Evolutionary conservation across 345 rosid genomes (phyloP).

Genomic region (Adansonia digitata): DNA sequence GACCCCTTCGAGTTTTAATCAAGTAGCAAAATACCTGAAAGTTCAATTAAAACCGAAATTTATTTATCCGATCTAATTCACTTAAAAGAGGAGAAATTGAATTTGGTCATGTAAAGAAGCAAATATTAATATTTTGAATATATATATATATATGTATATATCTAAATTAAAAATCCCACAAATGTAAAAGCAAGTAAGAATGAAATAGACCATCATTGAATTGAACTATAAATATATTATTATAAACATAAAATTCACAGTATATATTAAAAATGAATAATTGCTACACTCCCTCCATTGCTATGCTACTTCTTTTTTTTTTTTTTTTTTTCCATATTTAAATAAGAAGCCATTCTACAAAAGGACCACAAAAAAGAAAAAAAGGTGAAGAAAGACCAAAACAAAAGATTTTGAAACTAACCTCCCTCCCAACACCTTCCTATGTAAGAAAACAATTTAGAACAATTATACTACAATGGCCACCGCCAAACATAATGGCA

Average conservation of each 20-base stretch:
- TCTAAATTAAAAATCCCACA: no score
- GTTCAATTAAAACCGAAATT: no score
- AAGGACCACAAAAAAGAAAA: background rate
- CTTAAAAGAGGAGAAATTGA: no score
- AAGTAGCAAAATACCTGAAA: no score
- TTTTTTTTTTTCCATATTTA: constrained; percentile 19
- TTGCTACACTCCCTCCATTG: background rate
- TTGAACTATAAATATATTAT: background rate
- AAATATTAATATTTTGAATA: no score
- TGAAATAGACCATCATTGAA: background rate
- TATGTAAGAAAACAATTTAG: constrained; percentile 22
- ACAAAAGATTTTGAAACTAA: constrained; percentile 10
- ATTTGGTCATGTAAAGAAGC: no score
- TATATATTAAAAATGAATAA: background rate
- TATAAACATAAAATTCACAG: background rate
- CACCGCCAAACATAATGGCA: constrained; percentile 24
- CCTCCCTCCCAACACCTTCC: constrained; percentile 15
- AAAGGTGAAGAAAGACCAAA: background rate
- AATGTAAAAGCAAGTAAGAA: background rate
- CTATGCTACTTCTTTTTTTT: constrained; percentile 13
- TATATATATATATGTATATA: no score
- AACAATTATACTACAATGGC: constrained; percentile 50
- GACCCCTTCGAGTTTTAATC: no score
- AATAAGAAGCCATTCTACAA: constrained; percentile 30
- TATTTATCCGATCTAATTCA: no score